Evolutionary conservation across 441 rosid genomes (phyloP).

Genomic region (Francoa sonchifolia): DNA sequence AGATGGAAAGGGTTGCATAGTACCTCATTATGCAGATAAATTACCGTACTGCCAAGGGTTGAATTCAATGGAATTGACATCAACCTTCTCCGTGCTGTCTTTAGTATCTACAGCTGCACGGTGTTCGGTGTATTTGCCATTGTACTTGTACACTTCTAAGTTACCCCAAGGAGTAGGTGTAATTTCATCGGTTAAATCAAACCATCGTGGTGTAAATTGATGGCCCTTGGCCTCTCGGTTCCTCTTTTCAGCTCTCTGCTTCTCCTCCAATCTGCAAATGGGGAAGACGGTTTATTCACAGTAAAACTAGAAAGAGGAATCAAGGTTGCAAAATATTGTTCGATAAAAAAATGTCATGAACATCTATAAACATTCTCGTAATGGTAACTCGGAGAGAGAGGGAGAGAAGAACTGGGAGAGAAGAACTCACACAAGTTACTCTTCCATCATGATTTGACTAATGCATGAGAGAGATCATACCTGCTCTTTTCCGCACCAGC

Average conservation of each 20-base stretch:
- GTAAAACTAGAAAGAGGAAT: too few relatives aligned
- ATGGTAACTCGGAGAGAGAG: too few relatives aligned
- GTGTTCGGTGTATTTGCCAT: slow-evolving; percentile 63
- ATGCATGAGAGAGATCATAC: slow-evolving; percentile 26
- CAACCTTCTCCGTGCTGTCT: slow-evolving; percentile 24
- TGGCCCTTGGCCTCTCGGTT: slow-evolving; percentile 60
- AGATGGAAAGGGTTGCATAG: too few relatives aligned
- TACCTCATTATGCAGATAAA: slow-evolving; percentile 30
- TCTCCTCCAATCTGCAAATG: slow-evolving; percentile 76
- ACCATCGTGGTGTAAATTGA: slow-evolving; percentile 71
- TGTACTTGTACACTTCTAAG: slow-evolving; percentile 74
- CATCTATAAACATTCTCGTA: too few relatives aligned
- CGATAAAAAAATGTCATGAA: too few relatives aligned
- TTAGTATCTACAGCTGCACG: slow-evolving; percentile 45
- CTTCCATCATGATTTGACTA: too few relatives aligned
- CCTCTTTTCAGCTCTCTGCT: slow-evolving; percentile 86
- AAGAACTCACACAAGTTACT: too few relatives aligned
- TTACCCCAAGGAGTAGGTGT: slow-evolving; percentile 96
- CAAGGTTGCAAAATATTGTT: too few relatives aligned
- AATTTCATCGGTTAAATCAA: slow-evolving; percentile 57
- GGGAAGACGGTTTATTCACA: not conserved
- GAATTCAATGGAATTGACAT: slow-evolving; percentile 34
- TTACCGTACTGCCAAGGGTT: slow-evolving; percentile 56
- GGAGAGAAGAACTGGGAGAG: not conserved
- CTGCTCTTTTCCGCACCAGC: slow-evolving; percentile 84